phyloP scores from a whole-genome alignment of 805 yeast species.

The Zygosaccharomyces pseudorouxii region DNA sequence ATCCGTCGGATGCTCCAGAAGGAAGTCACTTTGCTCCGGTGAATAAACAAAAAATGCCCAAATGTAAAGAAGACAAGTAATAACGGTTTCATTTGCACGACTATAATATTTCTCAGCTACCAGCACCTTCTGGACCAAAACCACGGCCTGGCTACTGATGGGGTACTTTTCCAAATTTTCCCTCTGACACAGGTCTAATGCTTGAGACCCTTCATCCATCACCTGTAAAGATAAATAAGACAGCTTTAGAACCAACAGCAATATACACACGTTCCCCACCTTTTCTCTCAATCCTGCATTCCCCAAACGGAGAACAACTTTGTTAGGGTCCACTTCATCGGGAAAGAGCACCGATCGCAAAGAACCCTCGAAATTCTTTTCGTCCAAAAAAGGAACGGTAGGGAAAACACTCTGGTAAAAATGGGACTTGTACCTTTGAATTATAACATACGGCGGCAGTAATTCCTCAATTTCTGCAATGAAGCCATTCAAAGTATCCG shows the following conservation, averaged over 20 bases:
- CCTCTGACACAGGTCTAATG: constrained; percentile 11
- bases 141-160: constrained; percentile 25
- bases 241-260: constrained; percentile 28
- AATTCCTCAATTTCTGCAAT: constrained; percentile 22
- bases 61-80: constrained; percentile 29
- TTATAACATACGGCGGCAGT: constrained; percentile 27
- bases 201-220: constrained; percentile 14
- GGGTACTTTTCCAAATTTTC: constrained; percentile 24
- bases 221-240: constrained; percentile 28
- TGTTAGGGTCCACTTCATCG: constrained; percentile 19
- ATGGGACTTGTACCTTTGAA: constrained; percentile 25
- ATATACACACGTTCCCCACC: constrained; percentile 26
- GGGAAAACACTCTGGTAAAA: constrained; percentile 30
- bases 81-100: constrained; percentile 32
- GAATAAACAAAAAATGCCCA: constrained; percentile 35
- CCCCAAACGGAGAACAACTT: constrained; percentile 26
- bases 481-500: constrained; percentile 23
- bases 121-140: constrained; percentile 28
- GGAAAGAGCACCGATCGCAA: constrained; percentile 19
- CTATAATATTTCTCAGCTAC: constrained; percentile 31
- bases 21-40: constrained; percentile 35
- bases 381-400: constrained; percentile 28
- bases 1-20: constrained; percentile 35
- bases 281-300: constrained; percentile 27
- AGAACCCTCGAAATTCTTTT: constrained; percentile 30